Evolutionary conservation across 495 filamentous ascomycete species (phyloP), one percentile per base, ranked within the genome.

Genomic region (Penicillium angulare): DNA sequence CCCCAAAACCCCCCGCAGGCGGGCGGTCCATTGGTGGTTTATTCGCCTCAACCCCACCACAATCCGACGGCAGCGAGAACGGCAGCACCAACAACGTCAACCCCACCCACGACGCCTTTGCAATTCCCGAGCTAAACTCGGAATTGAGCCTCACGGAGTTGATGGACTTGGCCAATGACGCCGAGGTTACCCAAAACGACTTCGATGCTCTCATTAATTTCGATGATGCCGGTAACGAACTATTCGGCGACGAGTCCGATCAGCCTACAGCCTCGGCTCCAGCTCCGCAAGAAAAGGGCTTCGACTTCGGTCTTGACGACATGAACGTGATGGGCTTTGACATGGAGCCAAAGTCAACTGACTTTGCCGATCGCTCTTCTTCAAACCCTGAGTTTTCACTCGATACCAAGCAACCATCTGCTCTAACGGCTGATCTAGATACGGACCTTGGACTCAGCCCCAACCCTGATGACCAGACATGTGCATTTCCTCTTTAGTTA

Each of bases 171-270:
- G 73, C 74, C 22, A 76, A 76, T 39, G 70, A 76, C 45, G 74
- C 71, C 13, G 74, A 77, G 45, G 71, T 76, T n/a, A 76, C 69
- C 1, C 73, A 76, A 40, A 76, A 77, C 32, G 74, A 77, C 41
- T 77, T 77, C 36, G 74, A 77, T 41, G 73, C 72, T 1, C 43
- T 77, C 41, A 74, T 77, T 54, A 77, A 77, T 45, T 76, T 76
- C 36, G 74, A 77, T 18, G 71, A 76, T 35, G 60, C 67, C 9
- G 64, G 63, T 0, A 65, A 61, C n/a, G 74, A 75, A 8, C 61
- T 72, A 35, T 68, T 75, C 12, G 56, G 63, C 12, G 69, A 74
- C 5, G 65, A 71, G 1, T 41, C 38, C 9, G 29, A 27, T 48
- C 34, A 54, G 50, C 32, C 21, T 43, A 7, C 50, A 21, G n/a